phyloP scores from a whole-genome alignment of 2,329 filamentous ascomycete species.

The Akanthomyces lecanii region DNA sequence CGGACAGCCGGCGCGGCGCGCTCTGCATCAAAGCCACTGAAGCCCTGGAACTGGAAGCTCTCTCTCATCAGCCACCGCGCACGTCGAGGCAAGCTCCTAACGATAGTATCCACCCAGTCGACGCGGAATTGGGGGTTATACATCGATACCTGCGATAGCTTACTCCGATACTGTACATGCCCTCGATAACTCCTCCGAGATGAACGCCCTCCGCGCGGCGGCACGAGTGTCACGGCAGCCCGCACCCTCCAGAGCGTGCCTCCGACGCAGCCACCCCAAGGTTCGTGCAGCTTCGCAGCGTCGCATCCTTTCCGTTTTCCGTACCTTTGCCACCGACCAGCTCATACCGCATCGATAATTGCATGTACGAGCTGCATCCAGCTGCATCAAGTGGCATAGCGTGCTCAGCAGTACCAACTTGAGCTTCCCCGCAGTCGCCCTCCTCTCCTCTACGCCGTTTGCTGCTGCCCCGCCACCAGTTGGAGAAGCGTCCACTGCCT shows the following conservation, averaged over 20 bases:
- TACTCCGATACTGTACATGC: background rate
- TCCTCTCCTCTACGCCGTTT: background rate
- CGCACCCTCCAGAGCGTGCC: background rate
- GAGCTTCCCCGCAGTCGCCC: background rate
- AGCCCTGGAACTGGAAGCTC: no score
- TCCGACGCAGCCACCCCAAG: background rate
- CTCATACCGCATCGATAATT: background rate
- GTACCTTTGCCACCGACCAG: background rate
- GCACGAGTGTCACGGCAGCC: background rate
- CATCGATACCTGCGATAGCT: no score
- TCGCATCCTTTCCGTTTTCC: background rate
- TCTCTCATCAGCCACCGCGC: no score
- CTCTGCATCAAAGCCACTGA: background rate
- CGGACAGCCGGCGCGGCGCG: constrained; percentile 3
- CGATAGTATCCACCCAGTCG: no score
- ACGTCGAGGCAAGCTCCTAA: no score
- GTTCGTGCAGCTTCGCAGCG: background rate
- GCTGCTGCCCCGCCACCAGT: constrained; percentile 6
- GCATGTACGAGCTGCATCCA: background rate
- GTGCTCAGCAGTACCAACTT: background rate
- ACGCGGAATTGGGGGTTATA: no score
- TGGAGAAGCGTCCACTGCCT: background rate
- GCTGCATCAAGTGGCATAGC: background rate
- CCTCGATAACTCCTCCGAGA: background rate
- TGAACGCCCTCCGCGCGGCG: background rate